Evolutionary conservation across 2,329 filamentous ascomycete species (phyloP), one percentile per base, ranked within the genome.

Genomic region (Aquanectria penicillioides): DNA sequence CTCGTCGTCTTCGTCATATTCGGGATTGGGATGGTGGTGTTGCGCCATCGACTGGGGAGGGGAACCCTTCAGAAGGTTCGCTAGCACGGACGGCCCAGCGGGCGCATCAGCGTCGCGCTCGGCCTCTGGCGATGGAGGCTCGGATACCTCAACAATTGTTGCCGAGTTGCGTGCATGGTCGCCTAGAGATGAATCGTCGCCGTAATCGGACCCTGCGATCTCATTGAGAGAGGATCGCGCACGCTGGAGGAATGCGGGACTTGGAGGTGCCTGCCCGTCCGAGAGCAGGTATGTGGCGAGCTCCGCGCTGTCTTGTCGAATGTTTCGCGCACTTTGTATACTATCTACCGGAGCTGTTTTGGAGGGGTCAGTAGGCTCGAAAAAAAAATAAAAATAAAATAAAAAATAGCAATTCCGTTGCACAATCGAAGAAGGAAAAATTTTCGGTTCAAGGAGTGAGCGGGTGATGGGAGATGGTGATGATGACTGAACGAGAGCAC

Each of bases 301-400:
- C 76, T 97, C 92, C 48, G 93, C 92, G 3, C 93, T 96, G 72
- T 95, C 90, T 76, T 95, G 89, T 63, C 93, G 89, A 34, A 97
- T 90, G 64, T 88, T 91, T 58, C 89, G 87, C 28, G 92, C 90
- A 74, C 92, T 91, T 67, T 92, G 86, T 15, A 87, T 84, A 67
- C 86, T 90, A 71, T 94, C 91, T 76, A 86, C 72, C 15, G 83
- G 82, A 33, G 78, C 82, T 86, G 63, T 36, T 43, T 25, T 18
- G 29, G 17, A 18, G 13, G 26, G 3, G 34, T 58, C 52, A 51
- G 55, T 23, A 40, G n/a, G n/a, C n/a, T n/a, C n/a, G n/a, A n/a
- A n/a, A n/a, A n/a, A n/a, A n/a, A n/a, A n/a, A n/a, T n/a, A n/a
- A n/a, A n/a, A n/a, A n/a, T n/a, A n/a, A n/a, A n/a, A n/a, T n/a